Percentiles rank a stretch among this genome's conserved stretches.
phyloP scores from a whole-genome alignment of 2,329 filamentous ascomycete genomes.

The Colletotrichum costaricense region DNA sequence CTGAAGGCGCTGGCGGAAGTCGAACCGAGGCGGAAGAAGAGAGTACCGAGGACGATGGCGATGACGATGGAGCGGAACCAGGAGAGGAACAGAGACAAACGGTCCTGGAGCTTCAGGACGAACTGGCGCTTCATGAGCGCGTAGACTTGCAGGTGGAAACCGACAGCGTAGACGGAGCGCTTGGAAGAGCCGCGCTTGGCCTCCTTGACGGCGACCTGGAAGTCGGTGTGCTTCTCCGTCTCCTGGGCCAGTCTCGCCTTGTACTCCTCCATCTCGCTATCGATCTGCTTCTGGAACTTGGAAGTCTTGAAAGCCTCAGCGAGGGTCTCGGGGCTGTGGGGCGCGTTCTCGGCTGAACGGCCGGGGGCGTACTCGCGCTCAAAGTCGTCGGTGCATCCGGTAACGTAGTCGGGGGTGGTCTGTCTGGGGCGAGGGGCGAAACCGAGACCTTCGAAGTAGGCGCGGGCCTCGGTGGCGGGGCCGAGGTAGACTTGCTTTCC shows the following conservation, averaged over 20 bases:
- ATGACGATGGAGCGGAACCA: conserved; percentile 78
- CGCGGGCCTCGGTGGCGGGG: conserved; percentile 72
- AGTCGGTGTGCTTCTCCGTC: conserved; percentile 78
- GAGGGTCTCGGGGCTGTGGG: conserved; percentile 74
- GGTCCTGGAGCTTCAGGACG: conserved; percentile 87
- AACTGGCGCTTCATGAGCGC: conserved; percentile 87
- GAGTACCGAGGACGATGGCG: conserved; percentile 82
- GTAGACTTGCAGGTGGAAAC: conserved; percentile 86
- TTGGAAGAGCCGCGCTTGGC: conserved; percentile 81
- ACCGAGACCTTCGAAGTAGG: conserved; percentile 82
- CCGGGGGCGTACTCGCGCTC: conserved; percentile 82
- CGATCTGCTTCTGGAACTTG: conserved; percentile 63
- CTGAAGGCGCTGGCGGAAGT: conserved; percentile 80
- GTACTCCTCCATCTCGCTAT: conserved; percentile 77
- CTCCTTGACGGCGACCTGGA: conserved; percentile 79
- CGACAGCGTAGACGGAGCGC: conserved; percentile 84
- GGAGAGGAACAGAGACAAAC: conserved; percentile 78
- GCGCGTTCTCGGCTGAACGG: conserved; percentile 72
- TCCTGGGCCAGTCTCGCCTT: conserved; percentile 72
- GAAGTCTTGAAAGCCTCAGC: conserved; percentile 78
- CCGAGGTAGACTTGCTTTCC: conserved; percentile 84
- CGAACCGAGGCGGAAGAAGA: conserved; percentile 78
- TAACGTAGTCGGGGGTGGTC: conserved; percentile 85
- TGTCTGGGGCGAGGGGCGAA: conserved; percentile 81
- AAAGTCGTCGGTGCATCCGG: conserved; percentile 85